Base-by-base conservation (phyloP, 2,329 filamentous ascomycete genomes). In the Tolypocladium endophyticum region DNA sequence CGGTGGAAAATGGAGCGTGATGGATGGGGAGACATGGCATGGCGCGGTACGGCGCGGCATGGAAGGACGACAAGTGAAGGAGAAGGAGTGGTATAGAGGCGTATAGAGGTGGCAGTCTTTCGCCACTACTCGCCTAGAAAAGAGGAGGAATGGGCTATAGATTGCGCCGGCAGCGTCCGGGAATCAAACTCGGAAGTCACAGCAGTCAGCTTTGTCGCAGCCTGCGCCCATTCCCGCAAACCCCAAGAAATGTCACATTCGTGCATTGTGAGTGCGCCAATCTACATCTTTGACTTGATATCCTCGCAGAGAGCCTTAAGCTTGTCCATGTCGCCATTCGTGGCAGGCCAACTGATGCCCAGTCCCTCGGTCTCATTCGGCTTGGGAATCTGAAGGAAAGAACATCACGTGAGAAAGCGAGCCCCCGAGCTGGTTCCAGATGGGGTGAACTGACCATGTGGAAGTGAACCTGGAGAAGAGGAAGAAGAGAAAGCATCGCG, bases 271-370 rank as follows among this genome's bases (percentile, higher is more conserved):
- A 20, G 20, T 16, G 2, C 30, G n/a, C 20, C 20, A 8, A 16
- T 43, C 74, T 80, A 96, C 82, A 97, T 93, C 81, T 92, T 96
- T 20, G 87, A 76, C 83, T 95, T 95, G 70, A 99, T 80, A 59
- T 96, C 89, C 73, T 93, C 91, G 62, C 83, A 81, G 62, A 95
- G 77, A 63, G 83, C 84, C 81, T 92, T 90, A 68, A 99, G 77
- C 71, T 87, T 83, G 1, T 90, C 89, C 88, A 94, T 95, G 67
- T 96, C 87, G 1, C 83, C 82, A 62, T 79, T 74, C 75, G 90
- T 82, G 64, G 86, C 79, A 25, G 92, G 91, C 94, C 94, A 99
- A 39, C 76, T 73, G 66, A 97, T 81, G 5, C 82, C 85, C 57
- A 99, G 78, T 8, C 94, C 94, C 72, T 97, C 89, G 41, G 79